Conservation (phyloP, 1,284 basidiomycete genomes). For the Takashimella koratensis region DNA sequence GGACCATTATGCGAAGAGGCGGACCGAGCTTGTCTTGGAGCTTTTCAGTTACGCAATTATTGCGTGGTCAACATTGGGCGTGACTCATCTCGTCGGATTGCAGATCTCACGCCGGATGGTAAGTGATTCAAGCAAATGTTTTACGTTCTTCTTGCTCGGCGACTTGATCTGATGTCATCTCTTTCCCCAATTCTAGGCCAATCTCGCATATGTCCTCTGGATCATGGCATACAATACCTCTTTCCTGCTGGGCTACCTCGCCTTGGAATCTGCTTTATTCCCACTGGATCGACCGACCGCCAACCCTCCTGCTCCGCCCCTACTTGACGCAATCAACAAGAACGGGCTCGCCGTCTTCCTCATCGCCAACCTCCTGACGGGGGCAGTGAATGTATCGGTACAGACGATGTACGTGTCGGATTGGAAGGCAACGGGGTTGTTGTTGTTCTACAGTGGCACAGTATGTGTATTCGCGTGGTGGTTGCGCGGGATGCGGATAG, state of each 20-base stretch:
- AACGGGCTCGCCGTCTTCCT: slow-evolving; percentile 80
- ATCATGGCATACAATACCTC: slow-evolving; percentile 82
- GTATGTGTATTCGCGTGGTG: slow-evolving; percentile 63
- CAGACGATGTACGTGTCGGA: slow-evolving; percentile 75
- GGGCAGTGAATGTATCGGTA: slow-evolving; percentile 74
- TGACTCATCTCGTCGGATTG: slow-evolving; percentile 38
- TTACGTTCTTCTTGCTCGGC: too few relatives aligned
- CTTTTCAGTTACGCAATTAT: slow-evolving; percentile 69
- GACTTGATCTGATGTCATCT: too few relatives aligned
- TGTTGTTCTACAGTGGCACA: slow-evolving; percentile 61
- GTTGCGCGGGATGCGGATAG: slow-evolving; percentile 42
- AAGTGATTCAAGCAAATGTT: too few relatives aligned
- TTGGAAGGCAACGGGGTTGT: slow-evolving; percentile 59
- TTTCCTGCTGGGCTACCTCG: slow-evolving; percentile 76
- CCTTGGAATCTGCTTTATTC: slow-evolving; percentile 64
- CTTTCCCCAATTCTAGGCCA: slow-evolving; percentile 58
- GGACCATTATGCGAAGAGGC: slow-evolving; percentile 55
- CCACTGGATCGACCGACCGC: slow-evolving; percentile 47
- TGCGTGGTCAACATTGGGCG: slow-evolving; percentile 67
- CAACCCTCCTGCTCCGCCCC: slow-evolving; percentile 51
- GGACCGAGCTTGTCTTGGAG: slow-evolving; percentile 64
- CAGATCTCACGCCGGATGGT: slow-evolving; percentile 73
- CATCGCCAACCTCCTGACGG: slow-evolving; percentile 80
- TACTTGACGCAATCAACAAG: slow-evolving; percentile 76
- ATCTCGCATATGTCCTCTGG: slow-evolving; percentile 86